Base-by-base conservation (phyloP, 192 early-diverging fungal species). In the Geranomyces variabilis region DNA sequence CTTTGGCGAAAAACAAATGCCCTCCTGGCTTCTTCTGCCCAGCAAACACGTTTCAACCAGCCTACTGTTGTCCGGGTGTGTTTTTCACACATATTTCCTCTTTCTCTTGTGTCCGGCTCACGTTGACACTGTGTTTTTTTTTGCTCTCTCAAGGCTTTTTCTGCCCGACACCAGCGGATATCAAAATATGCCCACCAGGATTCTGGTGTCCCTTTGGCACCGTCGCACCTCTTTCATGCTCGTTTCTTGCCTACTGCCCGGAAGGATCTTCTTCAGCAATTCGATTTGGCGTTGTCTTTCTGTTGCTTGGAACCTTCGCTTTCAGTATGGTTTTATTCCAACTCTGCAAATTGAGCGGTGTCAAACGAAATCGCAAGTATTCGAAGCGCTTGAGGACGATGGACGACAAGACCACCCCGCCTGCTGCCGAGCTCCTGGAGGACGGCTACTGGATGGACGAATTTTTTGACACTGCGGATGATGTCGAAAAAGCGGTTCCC, bases 141-240 rank as follows among this genome's bases (percentile, higher is more conserved):
- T 41, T 41, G 36, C 36, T 41, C 36, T 41, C 10, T 41, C 36
- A 41, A 41, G 86, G 88, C 7, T 87, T 81, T 63, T 85, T 82
- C 43, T 89, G 89, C 66, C 81, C 81, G 5, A 70, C 82, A 24
- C 78, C 81, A 2, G 77, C 65, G 13, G 71, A 75, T 1, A 73
- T 87, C 48, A 55, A 62, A 5, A 8, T 79, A 8, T 90, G 89
- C 65, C 86, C 88, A 0, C 55, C 73, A 24, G 85, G 80, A 21
- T 66, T 71, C 55, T 90, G 77, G 74, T 90, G 86, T 49, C 83
- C 80, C 4, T 67, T 76, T 1, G 87, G 84, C 59, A 80, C 84
- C 3, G 81, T 76, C 8, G 34, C 7, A 6, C 80, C 80, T 0
- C 14, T 45, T 45, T 14, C 28, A 14, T 83, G 81, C 61, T 26